These are phyloP conservation scores for Grosmannia huntii DNA, from an alignment of 2,329 filamentous ascomycete genomes.

Conservation along the genomic window DNA sequence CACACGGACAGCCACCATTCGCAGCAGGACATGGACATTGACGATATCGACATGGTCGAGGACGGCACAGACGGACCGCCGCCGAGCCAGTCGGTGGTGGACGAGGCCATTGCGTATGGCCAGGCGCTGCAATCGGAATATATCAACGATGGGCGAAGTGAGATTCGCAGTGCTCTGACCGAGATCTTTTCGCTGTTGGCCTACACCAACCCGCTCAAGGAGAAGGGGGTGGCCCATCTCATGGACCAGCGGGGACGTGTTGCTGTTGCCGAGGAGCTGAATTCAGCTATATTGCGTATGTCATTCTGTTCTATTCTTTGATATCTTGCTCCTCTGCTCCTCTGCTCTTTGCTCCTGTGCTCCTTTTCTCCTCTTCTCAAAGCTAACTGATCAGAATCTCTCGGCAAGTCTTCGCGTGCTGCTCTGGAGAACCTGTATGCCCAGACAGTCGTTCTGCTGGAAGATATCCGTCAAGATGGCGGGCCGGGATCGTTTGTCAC, in stretches of 20 bases:
- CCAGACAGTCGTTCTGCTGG: constrained; percentile 76
- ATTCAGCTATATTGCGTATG: constrained; percentile 81
- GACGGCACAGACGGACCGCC: constrained; percentile 21
- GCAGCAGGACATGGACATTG: constrained; percentile 43
- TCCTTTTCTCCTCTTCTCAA: too few species aligned
- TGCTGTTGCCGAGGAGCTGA: constrained; percentile 81
- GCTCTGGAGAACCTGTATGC: constrained; percentile 76
- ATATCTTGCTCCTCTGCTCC: too few species aligned
- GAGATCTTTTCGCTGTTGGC: constrained; percentile 85
- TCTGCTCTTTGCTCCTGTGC: too few species aligned
- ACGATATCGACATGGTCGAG: constrained; percentile 42
- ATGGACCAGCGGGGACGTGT: constrained; percentile 64
- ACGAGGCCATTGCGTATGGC: constrained; percentile 66
- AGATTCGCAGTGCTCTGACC: constrained; percentile 59
- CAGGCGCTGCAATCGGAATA: constrained; percentile 69
- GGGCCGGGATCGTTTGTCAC: constrained; percentile 74
- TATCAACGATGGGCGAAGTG: constrained; percentile 52
- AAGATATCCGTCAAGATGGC: constrained; percentile 66
- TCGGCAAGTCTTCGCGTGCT: constrained; percentile 80
- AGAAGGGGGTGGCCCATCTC: constrained; percentile 61
- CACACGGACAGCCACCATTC: neutral
- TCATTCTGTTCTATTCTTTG: constrained; percentile 11
- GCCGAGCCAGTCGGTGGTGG: constrained; percentile 37
- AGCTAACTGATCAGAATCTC: constrained; percentile 49
- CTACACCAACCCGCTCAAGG: constrained; percentile 68